Percentiles rank a stretch among this genome's conserved stretches.
Evolutionary conservation across 371 early-diverging fungal genomes (phyloP).

Genomic region (Saksenaea vasiformis): DNA sequence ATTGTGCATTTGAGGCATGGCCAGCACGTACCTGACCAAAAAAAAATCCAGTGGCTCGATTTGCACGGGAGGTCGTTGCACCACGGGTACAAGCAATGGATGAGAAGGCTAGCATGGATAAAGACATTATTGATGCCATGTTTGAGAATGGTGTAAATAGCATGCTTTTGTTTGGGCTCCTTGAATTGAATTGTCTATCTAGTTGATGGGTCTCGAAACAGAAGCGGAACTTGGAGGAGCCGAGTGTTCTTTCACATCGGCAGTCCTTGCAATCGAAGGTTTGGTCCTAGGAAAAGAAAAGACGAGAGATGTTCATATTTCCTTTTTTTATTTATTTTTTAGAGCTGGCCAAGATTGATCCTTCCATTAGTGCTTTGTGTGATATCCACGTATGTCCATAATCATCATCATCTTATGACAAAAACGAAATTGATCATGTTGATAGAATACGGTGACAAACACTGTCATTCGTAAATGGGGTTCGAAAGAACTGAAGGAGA

Average conservation of each 20-base stretch:
- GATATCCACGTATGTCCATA: slow-evolving; percentile 80
- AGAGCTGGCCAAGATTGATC: slow-evolving; percentile 95
- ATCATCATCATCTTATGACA: neutral
- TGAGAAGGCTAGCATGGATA: slow-evolving; percentile 82
- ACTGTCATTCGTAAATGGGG: slow-evolving; percentile 88
- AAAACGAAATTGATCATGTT: neutral
- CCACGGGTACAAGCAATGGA: slow-evolving; percentile 96
- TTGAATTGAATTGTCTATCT: slow-evolving; percentile 9
- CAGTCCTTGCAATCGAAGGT: slow-evolving; percentile 88
- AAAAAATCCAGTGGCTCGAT: slow-evolving; percentile 65
- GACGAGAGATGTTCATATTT: neutral
- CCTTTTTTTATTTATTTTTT: neutral
- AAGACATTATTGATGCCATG: slow-evolving; percentile 75
- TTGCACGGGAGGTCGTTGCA: slow-evolving; percentile 77
- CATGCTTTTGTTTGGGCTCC: neutral
- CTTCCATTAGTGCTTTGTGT: slow-evolving; percentile 87
- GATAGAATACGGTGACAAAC: slow-evolving; percentile 89
- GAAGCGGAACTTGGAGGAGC: slow-evolving; percentile 78
- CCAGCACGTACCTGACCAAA: neutral
- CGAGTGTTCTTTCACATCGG: slow-evolving; percentile 87
- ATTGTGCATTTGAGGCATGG: neutral
- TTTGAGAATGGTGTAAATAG: slow-evolving; percentile 83
- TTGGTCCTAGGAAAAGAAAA: neutral
- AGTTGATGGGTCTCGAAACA: slow-evolving; percentile 96
- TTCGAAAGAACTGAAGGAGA: slow-evolving; percentile 68